These are phyloP conservation scores for Zopfochytrium polystomum DNA, from an alignment of 371 early-diverging fungal genomes.

Conservation along the genomic window DNA sequence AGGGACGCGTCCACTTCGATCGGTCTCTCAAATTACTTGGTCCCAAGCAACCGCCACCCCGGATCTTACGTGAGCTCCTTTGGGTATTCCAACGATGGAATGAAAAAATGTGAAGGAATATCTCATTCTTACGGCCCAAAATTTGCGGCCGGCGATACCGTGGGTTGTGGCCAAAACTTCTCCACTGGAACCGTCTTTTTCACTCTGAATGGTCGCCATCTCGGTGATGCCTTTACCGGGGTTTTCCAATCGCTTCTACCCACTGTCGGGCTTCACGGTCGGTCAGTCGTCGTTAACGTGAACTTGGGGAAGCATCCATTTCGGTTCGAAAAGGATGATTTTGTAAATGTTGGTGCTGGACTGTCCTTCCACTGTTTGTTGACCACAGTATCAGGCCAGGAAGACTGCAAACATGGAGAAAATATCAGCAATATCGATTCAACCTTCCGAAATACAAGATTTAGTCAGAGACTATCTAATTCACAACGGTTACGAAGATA, in stretches of 20 bases:
- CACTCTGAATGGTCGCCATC: constrained; percentile 13
- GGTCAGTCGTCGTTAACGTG: constrained; percentile 5
- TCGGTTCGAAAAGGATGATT: constrained; percentile 13
- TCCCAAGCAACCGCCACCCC: too few species aligned
- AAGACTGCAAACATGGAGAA: not conserved
- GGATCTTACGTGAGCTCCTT: too few species aligned
- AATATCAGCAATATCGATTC: constrained; percentile 1
- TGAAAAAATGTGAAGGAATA: not conserved
- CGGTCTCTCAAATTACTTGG: too few species aligned
- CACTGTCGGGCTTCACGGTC: constrained; percentile 20
- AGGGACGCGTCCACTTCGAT: too few species aligned
- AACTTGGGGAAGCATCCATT: constrained; percentile 12
- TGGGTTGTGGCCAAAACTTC: constrained; percentile 20
- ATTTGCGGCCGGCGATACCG: constrained; percentile 13
- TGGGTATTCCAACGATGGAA: too few species aligned
- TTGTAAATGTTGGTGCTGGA: not conserved
- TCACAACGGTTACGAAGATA: constrained; percentile 4
- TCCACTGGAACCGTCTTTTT: constrained; percentile 13
- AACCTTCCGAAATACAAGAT: not conserved
- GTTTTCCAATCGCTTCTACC: constrained; percentile 4
- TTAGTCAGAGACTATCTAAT: constrained; percentile 9
- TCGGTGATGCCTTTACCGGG: constrained; percentile 15
- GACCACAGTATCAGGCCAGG: not conserved
- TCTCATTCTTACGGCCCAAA: constrained; percentile 6
- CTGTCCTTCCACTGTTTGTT: constrained; percentile 1